Evolutionary conservation across 805 yeast species (phyloP).

Genomic region (Wickerhamomyces queroliae): DNA sequence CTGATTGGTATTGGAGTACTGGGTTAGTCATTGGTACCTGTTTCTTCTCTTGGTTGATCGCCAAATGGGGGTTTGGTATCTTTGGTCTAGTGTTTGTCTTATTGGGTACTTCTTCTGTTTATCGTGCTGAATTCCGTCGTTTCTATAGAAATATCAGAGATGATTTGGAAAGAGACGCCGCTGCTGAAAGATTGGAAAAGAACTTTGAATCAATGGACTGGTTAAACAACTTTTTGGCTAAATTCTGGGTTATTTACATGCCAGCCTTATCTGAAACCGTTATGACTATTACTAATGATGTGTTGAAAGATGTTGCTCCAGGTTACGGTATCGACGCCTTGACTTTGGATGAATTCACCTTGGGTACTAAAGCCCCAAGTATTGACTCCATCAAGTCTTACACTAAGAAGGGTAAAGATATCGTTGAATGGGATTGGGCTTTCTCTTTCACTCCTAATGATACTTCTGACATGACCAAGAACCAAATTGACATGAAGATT

Average conservation of each 20-base stretch:
- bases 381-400: conserved; percentile 68
- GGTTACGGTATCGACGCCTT: conserved; percentile 78
- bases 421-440: conserved; percentile 80
- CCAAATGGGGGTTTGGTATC: conserved; percentile 58
- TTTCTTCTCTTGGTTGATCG: conserved; percentile 63
- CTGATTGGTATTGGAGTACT: conserved; percentile 70
- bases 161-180: conserved; percentile 61
- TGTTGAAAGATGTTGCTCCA: conserved; percentile 66
- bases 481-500: conserved; percentile 61
- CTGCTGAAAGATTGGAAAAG: conserved; percentile 58
- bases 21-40: conserved; percentile 63
- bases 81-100: conserved; percentile 57
- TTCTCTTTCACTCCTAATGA: conserved; percentile 79
- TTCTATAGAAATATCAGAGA: conserved; percentile 71
- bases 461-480: conserved; percentile 77
- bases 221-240: conserved; percentile 71
- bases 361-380: conserved; percentile 78
- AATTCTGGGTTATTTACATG: conserved; percentile 87
- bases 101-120: conserved; percentile 57
- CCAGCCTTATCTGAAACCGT: conserved; percentile 78
- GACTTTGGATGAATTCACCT: conserved; percentile 68
- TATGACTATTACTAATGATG: conserved; percentile 59
- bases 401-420: conserved; percentile 60
- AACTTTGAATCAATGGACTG: conserved; percentile 73
- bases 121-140: conserved; percentile 68